Conservation (phyloP, 2,329 filamentous ascomycete genomes). For the Amylocarpus encephaloides region DNA sequence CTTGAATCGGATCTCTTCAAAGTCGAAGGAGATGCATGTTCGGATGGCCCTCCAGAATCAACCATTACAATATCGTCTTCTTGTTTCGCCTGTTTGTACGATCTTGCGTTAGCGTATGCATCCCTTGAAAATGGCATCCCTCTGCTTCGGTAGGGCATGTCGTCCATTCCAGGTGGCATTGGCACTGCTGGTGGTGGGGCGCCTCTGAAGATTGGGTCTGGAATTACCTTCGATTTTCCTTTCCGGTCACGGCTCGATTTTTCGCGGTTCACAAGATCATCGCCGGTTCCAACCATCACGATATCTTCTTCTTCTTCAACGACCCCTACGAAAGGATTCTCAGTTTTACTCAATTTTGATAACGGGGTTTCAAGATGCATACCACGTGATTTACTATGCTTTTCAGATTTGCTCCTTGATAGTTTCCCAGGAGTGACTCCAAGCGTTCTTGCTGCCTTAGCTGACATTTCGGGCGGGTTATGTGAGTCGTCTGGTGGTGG, state of each 20-base stretch:
- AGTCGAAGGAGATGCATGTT: conserved; percentile 11
- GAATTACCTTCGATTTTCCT: conserved; percentile 38
- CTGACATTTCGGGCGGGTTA: conserved; percentile 49
- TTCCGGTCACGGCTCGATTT: conserved; percentile 40
- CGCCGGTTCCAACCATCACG: conserved; percentile 36
- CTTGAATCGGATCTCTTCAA: conserved; percentile 56
- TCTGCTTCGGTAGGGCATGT: conserved; percentile 24
- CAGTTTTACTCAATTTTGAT: conserved; percentile 9
- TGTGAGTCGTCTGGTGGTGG: conserved; percentile 62
- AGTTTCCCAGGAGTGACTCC: conserved; percentile 46
- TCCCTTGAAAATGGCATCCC: conserved; percentile 23
- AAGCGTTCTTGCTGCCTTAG: conserved; percentile 76
- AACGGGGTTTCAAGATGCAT: conserved; percentile 12
- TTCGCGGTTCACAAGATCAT: conserved; percentile 39
- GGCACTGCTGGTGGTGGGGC: conserved; percentile 27
- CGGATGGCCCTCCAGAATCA: conserved; percentile 43
- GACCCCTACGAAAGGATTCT: conserved; percentile 18
- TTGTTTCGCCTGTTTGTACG: conserved; percentile 56
- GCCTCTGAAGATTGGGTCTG: conserved; percentile 19
- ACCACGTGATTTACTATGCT: conserved; percentile 42
- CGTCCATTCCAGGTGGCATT: conserved; percentile 28
- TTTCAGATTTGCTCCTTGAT: conserved; percentile 40
- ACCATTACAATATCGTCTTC: conserved; percentile 59
- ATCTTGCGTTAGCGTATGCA: conserved; percentile 35
- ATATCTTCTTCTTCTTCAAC: conserved; percentile 44